Evolutionary conservation across 176 grass and related monocot genomes (phyloP).

Genomic region (Melocanna baccifera): DNA sequence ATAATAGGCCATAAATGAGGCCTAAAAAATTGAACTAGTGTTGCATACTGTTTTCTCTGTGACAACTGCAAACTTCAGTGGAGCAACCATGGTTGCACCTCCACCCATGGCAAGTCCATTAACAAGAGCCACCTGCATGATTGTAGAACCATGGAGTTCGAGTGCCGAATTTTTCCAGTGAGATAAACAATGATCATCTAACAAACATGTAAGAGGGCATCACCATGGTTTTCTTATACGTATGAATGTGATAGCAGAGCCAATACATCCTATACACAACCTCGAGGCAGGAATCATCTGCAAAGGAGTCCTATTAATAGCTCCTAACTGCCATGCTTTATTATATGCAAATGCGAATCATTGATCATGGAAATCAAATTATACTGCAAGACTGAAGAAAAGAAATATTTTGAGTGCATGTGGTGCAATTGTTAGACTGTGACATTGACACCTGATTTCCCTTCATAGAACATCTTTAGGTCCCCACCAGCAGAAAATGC

Average conservation of each 20-base stretch:
- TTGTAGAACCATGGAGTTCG: background rate
- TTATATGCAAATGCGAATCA: background rate
- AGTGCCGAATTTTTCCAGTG: background rate
- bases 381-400: background rate
- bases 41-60: constrained; percentile 75
- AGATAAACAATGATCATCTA: background rate
- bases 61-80: constrained; percentile 70
- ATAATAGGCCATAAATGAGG: background rate
- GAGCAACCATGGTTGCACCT: constrained; percentile 73
- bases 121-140: constrained; percentile 69
- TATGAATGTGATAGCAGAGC: constrained; percentile 96
- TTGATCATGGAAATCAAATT: background rate
- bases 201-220: background rate
- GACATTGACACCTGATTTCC: constrained; percentile 61
- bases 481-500: constrained; percentile 95
- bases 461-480: constrained; percentile 98
- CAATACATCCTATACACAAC: constrained; percentile 99
- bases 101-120: constrained; percentile 97
- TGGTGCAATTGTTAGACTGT: background rate
- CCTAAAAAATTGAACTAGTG: background rate
- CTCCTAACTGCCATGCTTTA: background rate
- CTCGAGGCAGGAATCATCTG: constrained; percentile 88
- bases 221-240: constrained; percentile 86
- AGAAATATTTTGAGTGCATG: background rate
- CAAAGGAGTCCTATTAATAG: constrained; percentile 16